Conservation (phyloP, 305 asterid species). For the Lippia alba region DNA sequence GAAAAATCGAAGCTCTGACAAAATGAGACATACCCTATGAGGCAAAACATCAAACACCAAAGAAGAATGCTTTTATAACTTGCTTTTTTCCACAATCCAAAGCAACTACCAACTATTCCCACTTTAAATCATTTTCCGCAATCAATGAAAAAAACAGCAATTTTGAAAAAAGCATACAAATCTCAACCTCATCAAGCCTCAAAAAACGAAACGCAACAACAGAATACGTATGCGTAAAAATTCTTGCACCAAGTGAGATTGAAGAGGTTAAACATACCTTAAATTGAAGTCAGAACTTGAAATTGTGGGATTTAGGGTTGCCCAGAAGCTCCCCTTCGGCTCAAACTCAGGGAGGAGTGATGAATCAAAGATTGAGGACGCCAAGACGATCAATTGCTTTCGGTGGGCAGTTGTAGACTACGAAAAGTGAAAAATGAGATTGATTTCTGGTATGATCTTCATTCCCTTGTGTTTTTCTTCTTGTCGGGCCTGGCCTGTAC, state of each 20-base stretch:
- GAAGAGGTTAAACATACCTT: constrained; percentile 31
- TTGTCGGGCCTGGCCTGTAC: too few species aligned
- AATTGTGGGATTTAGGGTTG: constrained; percentile 27
- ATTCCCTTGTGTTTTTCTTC: too few species aligned
- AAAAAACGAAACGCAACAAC: not conserved
- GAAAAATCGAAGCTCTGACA: not conserved
- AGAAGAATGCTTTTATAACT: not conserved
- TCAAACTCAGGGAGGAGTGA: constrained; percentile 2
- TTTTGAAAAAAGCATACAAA: not conserved
- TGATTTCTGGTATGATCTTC: too few species aligned
- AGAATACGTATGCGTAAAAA: not conserved
- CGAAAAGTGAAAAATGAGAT: too few species aligned
- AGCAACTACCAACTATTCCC: not conserved
- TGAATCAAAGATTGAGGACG: not conserved
- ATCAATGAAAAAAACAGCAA: not conserved
- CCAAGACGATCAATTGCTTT: not conserved
- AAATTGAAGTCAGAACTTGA: not conserved
- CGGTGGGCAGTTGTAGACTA: too few species aligned
- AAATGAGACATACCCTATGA: not conserved
- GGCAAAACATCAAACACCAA: constrained; percentile 14
- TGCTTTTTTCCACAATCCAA: constrained; percentile 2
- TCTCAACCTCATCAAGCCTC: not conserved
- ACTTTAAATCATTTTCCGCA: not conserved
- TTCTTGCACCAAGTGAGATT: not conserved
- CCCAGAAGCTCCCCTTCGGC: constrained; percentile 20